Base-by-base conservation (phyloP, 306 rosid species). In the Betula pendula region DNA sequence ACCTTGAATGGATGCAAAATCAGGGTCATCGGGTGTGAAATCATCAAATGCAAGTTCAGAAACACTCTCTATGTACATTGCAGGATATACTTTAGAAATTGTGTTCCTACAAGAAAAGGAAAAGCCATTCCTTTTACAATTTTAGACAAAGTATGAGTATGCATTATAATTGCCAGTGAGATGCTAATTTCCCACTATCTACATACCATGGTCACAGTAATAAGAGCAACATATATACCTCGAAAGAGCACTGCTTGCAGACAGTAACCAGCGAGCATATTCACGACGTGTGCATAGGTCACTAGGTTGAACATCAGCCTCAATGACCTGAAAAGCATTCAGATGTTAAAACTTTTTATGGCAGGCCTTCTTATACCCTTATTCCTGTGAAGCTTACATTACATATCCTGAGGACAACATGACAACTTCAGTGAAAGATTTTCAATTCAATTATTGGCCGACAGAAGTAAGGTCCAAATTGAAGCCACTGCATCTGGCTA, bases 1-100 rank as follows among this genome's bases (percentile, higher is more conserved):
- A 92, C 99, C 99, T 92, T 96, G 99, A 77, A 96, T 92, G 77
- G 94, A 88, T 79, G 92, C 76, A 86, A 96, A 96, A 87, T 96
- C 99, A 75, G 94, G 96, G 80, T 96, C 99, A 75, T 88, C 81
- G 2, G 96, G 89, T 70, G 93, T 88, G 85, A 92, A 81, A 79
- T 96, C 99, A 72, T 96, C 97, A 88, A 91, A 96, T 55, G 98
- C 98, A 76, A 91, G 94, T 84, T 96, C 96, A 9, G 98, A 91
- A 77, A 87, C 91, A 82, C 89, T 89, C 82, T 88, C 96, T 72
- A 96, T 89, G 81, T 84, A 96, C 99, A 96, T 96, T 63, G 99
- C 97, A 79, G 97, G 99, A 83, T 96, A 96, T 52, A 96, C 94
- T 88, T 96, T 96, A 12, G 97, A 96, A 72, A 82, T 77, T 52